A percentile compares a stretch with the other conserved stretches of the same genome.
Evolutionary conservation across 768 basidiomycete genomes (phyloP).

Genomic region (Termitomyces heimii): DNA sequence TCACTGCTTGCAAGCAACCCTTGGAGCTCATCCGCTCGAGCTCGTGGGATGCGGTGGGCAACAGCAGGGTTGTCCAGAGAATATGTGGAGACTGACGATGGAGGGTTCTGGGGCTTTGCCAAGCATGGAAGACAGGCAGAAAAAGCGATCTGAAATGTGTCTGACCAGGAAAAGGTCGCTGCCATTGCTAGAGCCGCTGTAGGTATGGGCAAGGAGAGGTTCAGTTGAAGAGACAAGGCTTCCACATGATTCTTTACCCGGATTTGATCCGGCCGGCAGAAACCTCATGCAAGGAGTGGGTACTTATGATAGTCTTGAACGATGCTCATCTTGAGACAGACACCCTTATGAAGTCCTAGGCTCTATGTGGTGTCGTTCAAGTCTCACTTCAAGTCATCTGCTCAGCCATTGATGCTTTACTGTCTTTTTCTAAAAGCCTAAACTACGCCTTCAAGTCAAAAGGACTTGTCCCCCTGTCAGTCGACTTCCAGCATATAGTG

Average conservation of each 20-base stretch:
- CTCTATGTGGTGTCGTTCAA: neutral
- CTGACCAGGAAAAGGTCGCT: constrained; percentile 51
- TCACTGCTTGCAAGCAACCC: constrained; percentile 36
- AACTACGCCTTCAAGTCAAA: neutral
- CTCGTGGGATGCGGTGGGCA: constrained; percentile 28
- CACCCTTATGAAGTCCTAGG: neutral
- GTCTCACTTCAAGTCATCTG: neutral
- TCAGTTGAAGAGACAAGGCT: neutral
- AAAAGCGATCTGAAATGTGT: constrained; percentile 52
- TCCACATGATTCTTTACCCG: neutral
- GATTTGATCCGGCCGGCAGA: neutral
- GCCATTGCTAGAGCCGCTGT: constrained; percentile 19
- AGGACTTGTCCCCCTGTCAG: neutral
- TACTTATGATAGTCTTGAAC: neutral
- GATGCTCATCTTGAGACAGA: neutral
- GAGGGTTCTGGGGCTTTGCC: constrained; percentile 17
- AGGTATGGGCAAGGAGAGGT: neutral
- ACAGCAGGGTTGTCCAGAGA: constrained; percentile 21
- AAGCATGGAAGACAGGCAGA: constrained; percentile 59
- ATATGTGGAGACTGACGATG: constrained; percentile 15
- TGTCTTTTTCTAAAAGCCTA: neutral
- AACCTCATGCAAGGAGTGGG: neutral
- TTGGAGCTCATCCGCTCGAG: constrained; percentile 31
- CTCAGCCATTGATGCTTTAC: neutral
- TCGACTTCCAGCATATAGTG: neutral